phyloP scores from a whole-genome alignment of 495 filamentous ascomycete species.

The Astrothelium macrocarpum region DNA sequence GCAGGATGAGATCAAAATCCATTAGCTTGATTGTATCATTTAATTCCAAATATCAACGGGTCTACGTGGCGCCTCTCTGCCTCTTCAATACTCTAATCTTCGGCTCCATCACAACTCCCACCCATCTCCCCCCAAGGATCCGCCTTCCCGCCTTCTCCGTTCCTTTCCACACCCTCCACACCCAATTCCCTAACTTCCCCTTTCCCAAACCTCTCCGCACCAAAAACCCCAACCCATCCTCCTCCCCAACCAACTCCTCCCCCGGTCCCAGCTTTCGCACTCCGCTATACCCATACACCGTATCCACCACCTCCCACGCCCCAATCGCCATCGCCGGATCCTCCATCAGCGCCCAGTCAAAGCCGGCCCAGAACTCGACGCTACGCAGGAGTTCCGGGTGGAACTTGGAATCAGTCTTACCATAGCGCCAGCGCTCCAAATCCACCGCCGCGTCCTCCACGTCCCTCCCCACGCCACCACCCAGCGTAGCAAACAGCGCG shows the following conservation, averaged over 20 bases:
- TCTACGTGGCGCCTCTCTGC: neutral
- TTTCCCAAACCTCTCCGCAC: slow-evolving; percentile 6
- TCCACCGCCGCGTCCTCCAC: slow-evolving; percentile 10
- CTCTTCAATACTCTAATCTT: slow-evolving; percentile 31
- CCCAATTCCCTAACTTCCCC: slow-evolving; percentile 22
- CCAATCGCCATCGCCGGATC: slow-evolving; percentile 49
- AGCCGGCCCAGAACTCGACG: slow-evolving; percentile 65
- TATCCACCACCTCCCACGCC: slow-evolving; percentile 61
- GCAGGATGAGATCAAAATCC: too few relatives aligned
- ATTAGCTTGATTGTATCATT: neutral
- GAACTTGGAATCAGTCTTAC: slow-evolving; percentile 50
- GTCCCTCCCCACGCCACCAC: neutral
- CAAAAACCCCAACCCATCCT: slow-evolving; percentile 7
- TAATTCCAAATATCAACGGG: too few relatives aligned
- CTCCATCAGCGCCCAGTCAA: slow-evolving; percentile 76
- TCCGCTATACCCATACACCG: slow-evolving; percentile 62
- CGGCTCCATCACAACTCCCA: slow-evolving; percentile 51
- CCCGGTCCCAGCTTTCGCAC: slow-evolving; percentile 54
- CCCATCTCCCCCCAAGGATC: slow-evolving; percentile 26
- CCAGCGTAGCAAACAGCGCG: slow-evolving; percentile 5
- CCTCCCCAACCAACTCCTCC: slow-evolving; percentile 2
- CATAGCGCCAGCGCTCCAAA: slow-evolving; percentile 40
- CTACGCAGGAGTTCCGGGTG: slow-evolving; percentile 43
- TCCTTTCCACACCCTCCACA: slow-evolving; percentile 37
- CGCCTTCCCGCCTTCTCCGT: slow-evolving; percentile 13